Evolutionary conservation across 345 rosid genomes (phyloP).

Genomic region (Lumnitzera littorea): DNA sequence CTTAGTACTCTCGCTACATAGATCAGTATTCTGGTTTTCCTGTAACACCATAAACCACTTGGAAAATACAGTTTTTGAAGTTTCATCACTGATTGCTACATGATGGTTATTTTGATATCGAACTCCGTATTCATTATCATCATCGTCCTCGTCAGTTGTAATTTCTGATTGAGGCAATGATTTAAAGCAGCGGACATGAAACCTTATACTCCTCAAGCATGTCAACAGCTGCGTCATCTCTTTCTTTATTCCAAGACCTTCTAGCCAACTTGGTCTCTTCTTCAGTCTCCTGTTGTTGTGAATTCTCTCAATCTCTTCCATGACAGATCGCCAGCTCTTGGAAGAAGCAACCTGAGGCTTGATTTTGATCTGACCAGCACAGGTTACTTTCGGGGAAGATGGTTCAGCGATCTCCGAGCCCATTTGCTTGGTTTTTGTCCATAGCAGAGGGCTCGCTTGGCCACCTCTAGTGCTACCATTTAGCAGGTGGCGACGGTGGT

Average conservation of each 20-base stretch:
- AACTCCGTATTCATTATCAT: constrained; percentile 17
- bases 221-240: constrained; percentile 34
- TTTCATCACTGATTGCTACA: constrained; percentile 6
- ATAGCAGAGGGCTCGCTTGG: constrained; percentile 50
- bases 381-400: constrained; percentile 83
- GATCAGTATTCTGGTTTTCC: constrained; percentile 17
- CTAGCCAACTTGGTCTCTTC: constrained; percentile 23
- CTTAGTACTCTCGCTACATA: constrained; percentile 5
- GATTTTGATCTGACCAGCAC: constrained; percentile 96
- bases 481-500: constrained; percentile 21
- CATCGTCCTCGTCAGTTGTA: constrained; percentile 17
- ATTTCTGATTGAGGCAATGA: constrained; percentile 22
- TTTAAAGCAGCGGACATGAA: constrained; percentile 32
- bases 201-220: constrained; percentile 26
- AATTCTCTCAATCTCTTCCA: constrained; percentile 21
- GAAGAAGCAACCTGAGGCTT: constrained; percentile 44
- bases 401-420: constrained; percentile 57
- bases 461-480: constrained; percentile 30
- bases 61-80: constrained; percentile 29
- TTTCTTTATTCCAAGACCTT: constrained; percentile 28
- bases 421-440: constrained; percentile 56
- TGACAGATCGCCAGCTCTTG: constrained; percentile 52
- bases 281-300: constrained; percentile 15
- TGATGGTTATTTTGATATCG: constrained; percentile 1
- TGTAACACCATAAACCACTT: constrained; percentile 44